These are phyloP conservation scores for Colletotrichum nymphaeae DNA, from an alignment of 2,329 filamentous ascomycete genomes.

Conservation along the genomic window DNA sequence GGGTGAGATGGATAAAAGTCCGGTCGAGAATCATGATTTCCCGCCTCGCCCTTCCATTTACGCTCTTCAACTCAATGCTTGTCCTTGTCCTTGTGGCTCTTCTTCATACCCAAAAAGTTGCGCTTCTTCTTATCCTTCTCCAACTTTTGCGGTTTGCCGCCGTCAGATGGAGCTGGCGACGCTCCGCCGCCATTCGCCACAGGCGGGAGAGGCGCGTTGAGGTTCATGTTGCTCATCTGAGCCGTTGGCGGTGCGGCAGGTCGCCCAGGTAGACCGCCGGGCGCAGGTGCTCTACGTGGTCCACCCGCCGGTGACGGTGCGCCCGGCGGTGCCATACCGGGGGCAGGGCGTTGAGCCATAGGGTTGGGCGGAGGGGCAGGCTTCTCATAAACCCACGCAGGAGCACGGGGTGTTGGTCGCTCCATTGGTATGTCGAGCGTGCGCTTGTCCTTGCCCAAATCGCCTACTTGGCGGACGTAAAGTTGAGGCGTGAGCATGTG, in stretches of 20 bases:
- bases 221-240: slow-evolving; percentile 66
- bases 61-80: neutral
- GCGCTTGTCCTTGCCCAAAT: slow-evolving; percentile 80
- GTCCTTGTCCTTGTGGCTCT: slow-evolving; percentile 48
- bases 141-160: slow-evolving; percentile 60
- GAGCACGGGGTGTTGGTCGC: slow-evolving; percentile 82
- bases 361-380: slow-evolving; percentile 64
- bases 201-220: slow-evolving; percentile 48
- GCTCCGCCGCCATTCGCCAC: slow-evolving; percentile 24
- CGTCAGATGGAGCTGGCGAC: slow-evolving; percentile 41
- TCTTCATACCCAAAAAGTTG: slow-evolving; percentile 70
- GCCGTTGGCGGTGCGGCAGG: slow-evolving; percentile 60
- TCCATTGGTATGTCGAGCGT: slow-evolving; percentile 85
- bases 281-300: slow-evolving; percentile 37
- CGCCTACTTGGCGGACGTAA: slow-evolving; percentile 85
- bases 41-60: neutral
- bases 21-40: too few relatives aligned
- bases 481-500: slow-evolving; percentile 92
- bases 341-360: slow-evolving; percentile 43
- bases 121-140: slow-evolving; percentile 74
- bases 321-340: slow-evolving; percentile 39
- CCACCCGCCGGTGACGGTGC: slow-evolving; percentile 34
- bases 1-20: neutral
- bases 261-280: slow-evolving; percentile 49
- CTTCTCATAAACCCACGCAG: slow-evolving; percentile 86